These are phyloP conservation scores for Nigrospora oryzae DNA, from an alignment of 2,329 filamentous ascomycete species.

Conservation along the genomic window DNA sequence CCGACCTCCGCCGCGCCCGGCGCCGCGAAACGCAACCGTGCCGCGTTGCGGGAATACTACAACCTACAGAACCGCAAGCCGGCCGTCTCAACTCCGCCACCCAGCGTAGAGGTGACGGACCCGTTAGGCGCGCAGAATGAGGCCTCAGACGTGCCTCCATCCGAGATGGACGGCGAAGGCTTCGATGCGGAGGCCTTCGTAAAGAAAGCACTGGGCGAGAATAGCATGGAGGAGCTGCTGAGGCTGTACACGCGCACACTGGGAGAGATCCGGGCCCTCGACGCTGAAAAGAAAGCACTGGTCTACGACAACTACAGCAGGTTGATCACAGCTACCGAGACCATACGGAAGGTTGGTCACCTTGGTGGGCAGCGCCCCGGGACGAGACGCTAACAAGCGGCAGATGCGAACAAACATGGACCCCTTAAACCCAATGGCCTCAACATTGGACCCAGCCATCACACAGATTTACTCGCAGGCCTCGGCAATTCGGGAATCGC, in stretches of 20 bases:
- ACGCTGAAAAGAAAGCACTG: slow-evolving; percentile 92
- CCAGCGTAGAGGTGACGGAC: slow-evolving; percentile 34
- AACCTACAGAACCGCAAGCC: slow-evolving; percentile 54
- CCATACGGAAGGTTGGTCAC: slow-evolving; percentile 63
- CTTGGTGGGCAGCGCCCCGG: not conserved
- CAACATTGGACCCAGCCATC: slow-evolving; percentile 65
- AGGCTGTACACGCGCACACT: slow-evolving; percentile 63
- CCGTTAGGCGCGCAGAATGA: slow-evolving; percentile 20
- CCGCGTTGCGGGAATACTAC: slow-evolving; percentile 90
- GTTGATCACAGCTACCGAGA: slow-evolving; percentile 91
- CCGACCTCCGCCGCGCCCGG: slow-evolving; percentile 13
- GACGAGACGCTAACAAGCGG: not conserved
- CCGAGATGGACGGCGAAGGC: slow-evolving; percentile 63
- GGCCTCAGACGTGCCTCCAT: slow-evolving; percentile 49
- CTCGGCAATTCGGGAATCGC: slow-evolving; percentile 41
- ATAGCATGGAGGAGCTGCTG: slow-evolving; percentile 60
- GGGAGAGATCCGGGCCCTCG: slow-evolving; percentile 77
- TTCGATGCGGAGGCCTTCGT: slow-evolving; percentile 72
- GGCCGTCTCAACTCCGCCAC: slow-evolving; percentile 27
- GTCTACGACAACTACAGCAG: slow-evolving; percentile 99
- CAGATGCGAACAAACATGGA: slow-evolving; percentile 77
- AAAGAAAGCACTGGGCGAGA: slow-evolving; percentile 47
- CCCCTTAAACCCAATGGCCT: slow-evolving; percentile 64
- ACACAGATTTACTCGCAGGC: slow-evolving; percentile 62
- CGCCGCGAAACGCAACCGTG: slow-evolving; percentile 58